Percentiles rank a stretch among this genome's conserved stretches.
These are phyloP conservation scores for Alternaria brassicae DNA, from an alignment of 2,329 filamentous ascomycete genomes.

Conservation along the genomic window DNA sequence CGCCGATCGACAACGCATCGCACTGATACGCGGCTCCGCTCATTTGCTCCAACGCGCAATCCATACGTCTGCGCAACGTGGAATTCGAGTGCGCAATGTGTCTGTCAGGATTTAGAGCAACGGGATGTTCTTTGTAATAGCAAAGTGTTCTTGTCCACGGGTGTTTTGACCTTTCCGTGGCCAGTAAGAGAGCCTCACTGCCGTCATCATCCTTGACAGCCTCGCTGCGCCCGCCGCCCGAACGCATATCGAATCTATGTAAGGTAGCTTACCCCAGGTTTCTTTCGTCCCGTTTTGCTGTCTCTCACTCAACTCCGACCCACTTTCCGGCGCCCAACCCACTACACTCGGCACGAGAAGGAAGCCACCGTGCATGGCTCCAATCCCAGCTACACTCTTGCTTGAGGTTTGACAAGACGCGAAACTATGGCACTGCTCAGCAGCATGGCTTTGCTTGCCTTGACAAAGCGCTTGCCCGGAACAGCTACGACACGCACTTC, in stretches of 20 bases:
- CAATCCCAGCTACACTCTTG: background rate
- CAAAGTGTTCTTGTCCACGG: background rate
- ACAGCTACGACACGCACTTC: conserved; percentile 34
- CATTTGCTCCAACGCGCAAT: conserved; percentile 19
- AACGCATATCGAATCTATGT: conserved; percentile 12
- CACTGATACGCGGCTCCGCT: conserved; percentile 4
- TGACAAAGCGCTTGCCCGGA: conserved; percentile 30
- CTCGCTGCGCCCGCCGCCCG: conserved; percentile 22
- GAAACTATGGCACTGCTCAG: conserved; percentile 35
- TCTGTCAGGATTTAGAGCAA: conserved; percentile 3
- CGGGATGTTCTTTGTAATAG: conserved; percentile 4
- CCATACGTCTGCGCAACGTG: conserved; percentile 7
- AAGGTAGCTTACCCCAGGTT: conserved; percentile 8
- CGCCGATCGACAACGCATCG: conserved; percentile 16
- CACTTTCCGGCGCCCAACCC: background rate
- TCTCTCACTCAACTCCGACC: background rate
- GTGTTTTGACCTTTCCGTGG: conserved; percentile 1
- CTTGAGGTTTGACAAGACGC: background rate
- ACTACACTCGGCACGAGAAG: background rate
- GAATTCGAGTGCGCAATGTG: background rate
- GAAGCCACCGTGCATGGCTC: conserved; percentile 8
- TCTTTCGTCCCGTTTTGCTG: background rate
- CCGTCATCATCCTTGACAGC: conserved; percentile 24
- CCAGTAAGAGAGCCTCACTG: conserved; percentile 22
- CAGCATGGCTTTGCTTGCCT: conserved; percentile 7